Conservation (phyloP, 164 flowering plant species). For the Macadamia tetraphylla region DNA sequence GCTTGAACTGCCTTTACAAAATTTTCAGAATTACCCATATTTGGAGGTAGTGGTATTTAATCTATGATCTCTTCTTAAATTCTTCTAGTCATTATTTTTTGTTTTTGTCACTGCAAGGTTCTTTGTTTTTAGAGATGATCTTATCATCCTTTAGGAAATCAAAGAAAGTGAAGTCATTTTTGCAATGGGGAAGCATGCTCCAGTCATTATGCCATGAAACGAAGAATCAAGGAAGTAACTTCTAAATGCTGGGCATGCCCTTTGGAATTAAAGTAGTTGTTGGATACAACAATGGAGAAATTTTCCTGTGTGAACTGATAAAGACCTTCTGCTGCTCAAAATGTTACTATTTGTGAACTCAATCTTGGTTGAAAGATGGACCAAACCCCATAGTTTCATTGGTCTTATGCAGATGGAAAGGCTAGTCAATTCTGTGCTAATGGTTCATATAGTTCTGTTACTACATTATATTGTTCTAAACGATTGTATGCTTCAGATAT, state of each 20-base stretch:
- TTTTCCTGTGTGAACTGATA: constrained; percentile 41
- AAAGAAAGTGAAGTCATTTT: constrained; percentile 55
- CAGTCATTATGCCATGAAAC: constrained; percentile 42
- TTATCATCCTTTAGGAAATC: constrained; percentile 67
- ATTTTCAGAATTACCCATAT: too few species aligned
- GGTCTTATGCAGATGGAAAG: constrained; percentile 68
- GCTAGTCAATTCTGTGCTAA: constrained; percentile 62
- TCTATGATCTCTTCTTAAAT: not conserved
- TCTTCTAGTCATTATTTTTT: not conserved
- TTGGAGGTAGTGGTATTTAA: too few species aligned
- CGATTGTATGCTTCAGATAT: too few species aligned
- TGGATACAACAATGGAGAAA: constrained; percentile 79
- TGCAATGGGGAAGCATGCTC: constrained; percentile 37
- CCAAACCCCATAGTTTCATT: constrained; percentile 61
- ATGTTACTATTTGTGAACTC: constrained; percentile 51
- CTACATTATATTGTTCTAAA: not conserved
- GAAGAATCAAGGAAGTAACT: constrained; percentile 45
- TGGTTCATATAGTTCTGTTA: constrained; percentile 49
- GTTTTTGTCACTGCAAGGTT: constrained; percentile 39
- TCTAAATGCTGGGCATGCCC: constrained; percentile 87
- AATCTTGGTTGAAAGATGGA: constrained; percentile 79
- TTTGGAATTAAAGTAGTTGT: constrained; percentile 74
- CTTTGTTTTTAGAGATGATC: constrained; percentile 63
- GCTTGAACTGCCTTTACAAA: too few species aligned
- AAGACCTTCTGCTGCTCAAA: constrained; percentile 29